Conservation (phyloP, 345 rosid genomes). For the Dipteronia dyeriana region DNA sequence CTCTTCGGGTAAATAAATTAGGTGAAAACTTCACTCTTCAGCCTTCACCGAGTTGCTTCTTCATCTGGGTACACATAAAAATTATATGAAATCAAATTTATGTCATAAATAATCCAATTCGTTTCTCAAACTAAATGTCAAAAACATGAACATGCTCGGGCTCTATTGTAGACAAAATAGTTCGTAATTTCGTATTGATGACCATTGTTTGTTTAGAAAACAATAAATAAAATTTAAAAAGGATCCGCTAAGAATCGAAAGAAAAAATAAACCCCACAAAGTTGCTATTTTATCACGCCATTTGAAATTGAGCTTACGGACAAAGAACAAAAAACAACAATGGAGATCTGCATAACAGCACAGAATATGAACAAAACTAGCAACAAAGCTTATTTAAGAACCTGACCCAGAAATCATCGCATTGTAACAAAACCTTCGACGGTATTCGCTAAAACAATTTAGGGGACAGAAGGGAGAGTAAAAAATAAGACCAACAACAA, state of each 20-base stretch:
- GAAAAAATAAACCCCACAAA: neutral
- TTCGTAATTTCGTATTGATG: neutral
- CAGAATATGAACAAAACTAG: slow-evolving; percentile 5
- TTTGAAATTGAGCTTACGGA: slow-evolving; percentile 6
- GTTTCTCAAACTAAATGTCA: neutral
- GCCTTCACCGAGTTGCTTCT: slow-evolving; percentile 2
- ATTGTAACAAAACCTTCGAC: slow-evolving; percentile 5
- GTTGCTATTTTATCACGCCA: neutral
- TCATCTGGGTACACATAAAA: slow-evolving; percentile 12
- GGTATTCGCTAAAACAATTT: neutral
- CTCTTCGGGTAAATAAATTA: neutral
- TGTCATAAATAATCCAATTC: neutral
- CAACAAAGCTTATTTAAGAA: slow-evolving; percentile 11
- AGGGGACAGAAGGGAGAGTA: slow-evolving; percentile 8
- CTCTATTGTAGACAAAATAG: neutral
- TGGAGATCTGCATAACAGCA: slow-evolving; percentile 2
- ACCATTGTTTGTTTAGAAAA: neutral
- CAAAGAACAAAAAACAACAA: slow-evolving; percentile 12
- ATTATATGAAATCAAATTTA: neutral
- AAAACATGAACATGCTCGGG: neutral
- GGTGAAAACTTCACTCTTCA: slow-evolving; percentile 18
- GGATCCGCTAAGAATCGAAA: neutral
- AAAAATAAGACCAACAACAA: slow-evolving; percentile 10
- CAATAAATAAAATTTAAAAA: neutral
- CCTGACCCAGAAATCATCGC: neutral